Evolutionary conservation across 2,329 filamentous ascomycete species (phyloP).

Genomic region (Alternaria ventricosa): DNA sequence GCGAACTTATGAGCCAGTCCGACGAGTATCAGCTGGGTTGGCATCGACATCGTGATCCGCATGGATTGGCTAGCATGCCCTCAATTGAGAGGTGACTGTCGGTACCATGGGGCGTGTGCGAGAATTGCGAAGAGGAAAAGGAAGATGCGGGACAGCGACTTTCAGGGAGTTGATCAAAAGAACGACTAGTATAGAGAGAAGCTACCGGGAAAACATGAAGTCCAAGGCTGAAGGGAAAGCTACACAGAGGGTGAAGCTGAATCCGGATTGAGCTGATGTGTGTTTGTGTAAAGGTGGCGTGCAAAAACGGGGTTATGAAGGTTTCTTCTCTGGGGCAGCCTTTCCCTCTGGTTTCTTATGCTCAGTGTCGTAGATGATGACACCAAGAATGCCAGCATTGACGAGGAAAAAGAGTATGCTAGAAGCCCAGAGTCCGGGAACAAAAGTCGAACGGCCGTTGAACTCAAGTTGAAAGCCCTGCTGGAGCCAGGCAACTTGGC

Average conservation of each 20-base stretch:
- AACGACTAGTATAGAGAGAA: background rate
- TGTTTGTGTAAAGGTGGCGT: background rate
- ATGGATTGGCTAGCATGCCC: background rate
- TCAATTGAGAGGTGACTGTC: background rate
- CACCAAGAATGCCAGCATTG: slow-evolving; percentile 85
- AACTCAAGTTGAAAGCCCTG: slow-evolving; percentile 60
- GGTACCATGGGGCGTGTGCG: background rate
- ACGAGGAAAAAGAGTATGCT: slow-evolving; percentile 81
- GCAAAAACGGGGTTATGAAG: background rate
- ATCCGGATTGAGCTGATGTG: background rate
- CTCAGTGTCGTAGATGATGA: slow-evolving; percentile 72
- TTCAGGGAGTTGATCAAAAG: background rate
- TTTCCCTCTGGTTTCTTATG: background rate
- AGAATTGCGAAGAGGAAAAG: background rate
- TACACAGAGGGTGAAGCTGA: background rate
- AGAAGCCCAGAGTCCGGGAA: slow-evolving; percentile 80
- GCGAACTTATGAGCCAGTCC: background rate
- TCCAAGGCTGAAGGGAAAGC: background rate
- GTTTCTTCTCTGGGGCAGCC: background rate
- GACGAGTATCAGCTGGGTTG: background rate
- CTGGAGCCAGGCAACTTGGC: slow-evolving; percentile 66
- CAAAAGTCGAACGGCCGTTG: slow-evolving; percentile 80
- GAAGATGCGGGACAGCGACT: background rate
- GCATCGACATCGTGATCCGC: background rate
- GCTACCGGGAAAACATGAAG: background rate